Percentiles rank a stretch among this genome's conserved stretches.
phyloP scores from a whole-genome alignment of 2,329 filamentous ascomycete species.

The Scedosporium minutisporum region DNA sequence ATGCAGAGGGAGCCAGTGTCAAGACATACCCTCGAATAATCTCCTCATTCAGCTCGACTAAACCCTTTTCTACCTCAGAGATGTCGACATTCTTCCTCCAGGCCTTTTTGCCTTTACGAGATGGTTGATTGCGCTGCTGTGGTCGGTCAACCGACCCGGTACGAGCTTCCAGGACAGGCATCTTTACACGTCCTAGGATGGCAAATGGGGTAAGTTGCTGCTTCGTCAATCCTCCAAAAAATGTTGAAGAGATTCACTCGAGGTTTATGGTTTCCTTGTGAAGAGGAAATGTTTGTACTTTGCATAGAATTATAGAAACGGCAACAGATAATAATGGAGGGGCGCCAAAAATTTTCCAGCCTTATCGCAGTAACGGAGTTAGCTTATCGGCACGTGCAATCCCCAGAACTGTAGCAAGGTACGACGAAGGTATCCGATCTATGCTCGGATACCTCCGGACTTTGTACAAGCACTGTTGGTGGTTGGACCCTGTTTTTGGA shows the following conservation, averaged over 20 bases:
- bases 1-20: background rate
- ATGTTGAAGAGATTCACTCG: too few species aligned
- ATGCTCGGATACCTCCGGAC: background rate
- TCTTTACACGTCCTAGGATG: constrained; percentile 15
- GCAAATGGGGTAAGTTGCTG: background rate
- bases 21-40: constrained; percentile 70
- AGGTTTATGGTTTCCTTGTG: too few species aligned
- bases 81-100: constrained; percentile 99
- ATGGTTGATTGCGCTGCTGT: constrained; percentile 76
- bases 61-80: constrained; percentile 70
- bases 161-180: constrained; percentile 44
- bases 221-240: background rate
- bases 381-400: constrained; percentile 3
- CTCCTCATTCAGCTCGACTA: constrained; percentile 78
- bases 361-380: background rate
- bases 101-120: constrained; percentile 94
- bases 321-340: background rate
- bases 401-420: background rate
- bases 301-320: too few species aligned
- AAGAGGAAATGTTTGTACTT: too few species aligned
- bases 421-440: too few species aligned
- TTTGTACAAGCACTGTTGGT: background rate
- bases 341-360: constrained; percentile 1
- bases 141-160: constrained; percentile 51
- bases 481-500: background rate